Evolutionary conservation across 768 basidiomycete genomes (phyloP).

Genomic region (Leccinum sublutescens): DNA sequence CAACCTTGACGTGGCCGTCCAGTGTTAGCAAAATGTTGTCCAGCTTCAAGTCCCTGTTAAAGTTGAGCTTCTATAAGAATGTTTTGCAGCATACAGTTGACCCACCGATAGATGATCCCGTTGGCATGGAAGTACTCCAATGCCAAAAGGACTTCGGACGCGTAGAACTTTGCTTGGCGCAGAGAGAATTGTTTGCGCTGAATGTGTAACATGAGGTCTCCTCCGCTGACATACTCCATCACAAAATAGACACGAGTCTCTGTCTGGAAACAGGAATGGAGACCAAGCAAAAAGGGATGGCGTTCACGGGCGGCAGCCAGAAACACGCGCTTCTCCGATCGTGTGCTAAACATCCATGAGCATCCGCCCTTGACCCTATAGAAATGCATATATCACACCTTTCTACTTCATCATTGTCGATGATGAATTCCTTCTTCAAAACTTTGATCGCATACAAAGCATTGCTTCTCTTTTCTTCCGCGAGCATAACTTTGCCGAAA

Average conservation of each 20-base stretch:
- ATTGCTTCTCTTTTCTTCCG: slow-evolving; percentile 93
- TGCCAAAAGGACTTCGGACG: slow-evolving; percentile 92
- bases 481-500: slow-evolving; percentile 99
- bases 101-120: slow-evolving; percentile 97
- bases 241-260: slow-evolving; percentile 99
- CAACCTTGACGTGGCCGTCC: slow-evolving; percentile 98
- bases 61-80: not conserved
- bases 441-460: slow-evolving; percentile 98
- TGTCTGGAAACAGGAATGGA: slow-evolving; percentile 99
- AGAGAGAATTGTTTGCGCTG: slow-evolving; percentile 99
- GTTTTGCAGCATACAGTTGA: not conserved
- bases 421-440: slow-evolving; percentile 99
- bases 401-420: slow-evolving; percentile 99
- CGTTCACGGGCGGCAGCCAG: slow-evolving; percentile 94
- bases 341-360: slow-evolving; percentile 59
- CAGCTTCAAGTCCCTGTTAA: slow-evolving; percentile 87
- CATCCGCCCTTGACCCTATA: not conserved
- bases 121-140: slow-evolving; percentile 98
- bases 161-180: slow-evolving; percentile 98
- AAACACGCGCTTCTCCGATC: slow-evolving; percentile 98
- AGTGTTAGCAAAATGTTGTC: slow-evolving; percentile 97
- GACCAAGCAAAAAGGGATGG: slow-evolving; percentile 93
- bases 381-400: slow-evolving; percentile 53
- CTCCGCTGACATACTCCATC: slow-evolving; percentile 99
- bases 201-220: slow-evolving; percentile 99